Percentiles rank a stretch among this genome's conserved stretches.
phyloP scores from a whole-genome alignment of 2,329 filamentous ascomycete species.

The Penicillium rolfsii region DNA sequence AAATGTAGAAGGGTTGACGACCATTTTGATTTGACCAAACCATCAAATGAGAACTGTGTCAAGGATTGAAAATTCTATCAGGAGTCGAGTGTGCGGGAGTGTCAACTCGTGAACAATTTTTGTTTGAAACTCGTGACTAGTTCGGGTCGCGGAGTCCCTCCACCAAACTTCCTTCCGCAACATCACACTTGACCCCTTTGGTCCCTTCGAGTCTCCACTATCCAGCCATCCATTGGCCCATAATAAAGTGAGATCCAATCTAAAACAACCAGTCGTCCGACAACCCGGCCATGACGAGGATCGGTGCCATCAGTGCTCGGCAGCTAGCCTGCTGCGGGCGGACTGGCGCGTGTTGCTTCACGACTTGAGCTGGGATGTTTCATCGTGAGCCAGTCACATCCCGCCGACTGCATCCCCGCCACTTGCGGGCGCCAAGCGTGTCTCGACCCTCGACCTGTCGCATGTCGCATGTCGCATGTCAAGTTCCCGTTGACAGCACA shows the following conservation, averaged over 20 bases:
- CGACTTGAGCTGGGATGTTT: constrained; percentile 19
- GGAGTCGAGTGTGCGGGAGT: not conserved
- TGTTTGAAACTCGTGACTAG: not conserved
- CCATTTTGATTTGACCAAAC: not conserved
- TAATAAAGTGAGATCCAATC: constrained; percentile 19
- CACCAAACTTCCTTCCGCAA: not conserved
- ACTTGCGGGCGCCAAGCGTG: constrained; percentile 3
- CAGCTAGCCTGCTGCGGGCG: not conserved
- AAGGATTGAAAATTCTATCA: not conserved
- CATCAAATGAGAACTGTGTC: not conserved
- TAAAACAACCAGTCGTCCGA: constrained; percentile 22
- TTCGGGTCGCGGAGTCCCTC: not conserved
- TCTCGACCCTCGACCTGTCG: constrained; percentile 16
- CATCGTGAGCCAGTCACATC: constrained; percentile 23
- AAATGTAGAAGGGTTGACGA: not conserved
- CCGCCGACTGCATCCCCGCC: not conserved
- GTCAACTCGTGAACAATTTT: not conserved
- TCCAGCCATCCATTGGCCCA: constrained; percentile 15
- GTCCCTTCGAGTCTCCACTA: constrained; percentile 10
- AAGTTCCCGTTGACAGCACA: constrained; percentile 6
- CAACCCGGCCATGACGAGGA: constrained; percentile 15
- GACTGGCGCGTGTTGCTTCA: constrained; percentile 21
- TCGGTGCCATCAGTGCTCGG: constrained; percentile 9
- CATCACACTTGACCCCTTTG: not conserved
- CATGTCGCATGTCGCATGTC: constrained; percentile 18